Evolutionary conservation across 805 yeast species (phyloP).

Genomic region (Zygoascus bituminiphila): DNA sequence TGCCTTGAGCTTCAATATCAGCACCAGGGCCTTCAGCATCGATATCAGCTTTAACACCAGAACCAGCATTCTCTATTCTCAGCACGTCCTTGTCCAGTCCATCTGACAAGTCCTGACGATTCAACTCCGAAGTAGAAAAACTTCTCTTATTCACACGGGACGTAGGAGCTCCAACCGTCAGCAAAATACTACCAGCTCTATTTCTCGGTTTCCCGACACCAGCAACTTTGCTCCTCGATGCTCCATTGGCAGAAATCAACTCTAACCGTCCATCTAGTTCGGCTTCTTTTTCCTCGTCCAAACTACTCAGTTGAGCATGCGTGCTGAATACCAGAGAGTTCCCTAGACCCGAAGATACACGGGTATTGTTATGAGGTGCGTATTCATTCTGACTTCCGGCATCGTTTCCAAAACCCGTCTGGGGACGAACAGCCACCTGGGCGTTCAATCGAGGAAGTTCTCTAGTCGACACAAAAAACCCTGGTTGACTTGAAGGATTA

Average conservation of each 20-base stretch:
- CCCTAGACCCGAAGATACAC: neutral
- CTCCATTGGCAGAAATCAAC: neutral
- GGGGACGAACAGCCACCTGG: conserved; percentile 22
- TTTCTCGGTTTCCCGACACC: neutral
- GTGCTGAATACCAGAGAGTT: neutral
- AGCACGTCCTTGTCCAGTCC: neutral
- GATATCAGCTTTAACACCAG: neutral
- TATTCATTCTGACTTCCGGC: neutral
- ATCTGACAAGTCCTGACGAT: neutral
- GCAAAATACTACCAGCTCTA: neutral
- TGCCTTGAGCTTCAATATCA: neutral
- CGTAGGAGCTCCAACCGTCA: neutral
- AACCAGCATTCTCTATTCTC: neutral
- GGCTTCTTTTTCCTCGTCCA: conserved; percentile 19
- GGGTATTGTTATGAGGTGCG: neutral
- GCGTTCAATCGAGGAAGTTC: conserved; percentile 33
- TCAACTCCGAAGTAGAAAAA: neutral
- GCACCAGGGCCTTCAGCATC: neutral
- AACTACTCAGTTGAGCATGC: conserved; percentile 15
- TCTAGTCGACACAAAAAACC: conserved; percentile 34
- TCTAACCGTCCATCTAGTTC: conserved; percentile 5
- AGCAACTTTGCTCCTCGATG: neutral
- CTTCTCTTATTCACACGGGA: neutral
- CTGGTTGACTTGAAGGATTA: conserved; percentile 25
- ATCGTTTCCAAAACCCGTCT: conserved; percentile 9